Evolutionary conservation across 371 early-diverging fungal species (phyloP), one percentile per base, ranked within the genome.

Genomic region (Smittium mucronatum): DNA sequence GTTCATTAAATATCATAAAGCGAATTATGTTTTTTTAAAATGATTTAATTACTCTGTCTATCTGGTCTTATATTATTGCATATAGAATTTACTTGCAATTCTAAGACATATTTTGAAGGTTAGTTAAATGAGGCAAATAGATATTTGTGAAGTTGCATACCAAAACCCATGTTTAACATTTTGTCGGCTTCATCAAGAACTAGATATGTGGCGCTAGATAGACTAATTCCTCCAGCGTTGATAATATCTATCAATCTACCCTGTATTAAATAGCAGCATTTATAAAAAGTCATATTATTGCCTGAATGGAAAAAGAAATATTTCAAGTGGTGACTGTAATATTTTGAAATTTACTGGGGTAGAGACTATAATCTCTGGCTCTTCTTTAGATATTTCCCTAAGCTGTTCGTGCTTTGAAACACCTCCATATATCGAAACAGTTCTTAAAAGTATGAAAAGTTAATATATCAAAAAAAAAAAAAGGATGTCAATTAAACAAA

Each of bases 101-200:
- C 69, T 65, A 33, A 34, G 16, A 61, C 5, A 47, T 11, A 21
- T 47, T 21, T 11, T 47, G 21, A 47, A 47, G n/a, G n/a, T n/a
- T n/a, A n/a, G n/a, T n/a, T n/a, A n/a, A n/a, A n/a, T n/a, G n/a
- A n/a, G n/a, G n/a, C n/a, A n/a, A n/a, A n/a, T n/a, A n/a, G n/a
- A n/a, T n/a, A n/a, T n/a, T n/a, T n/a, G n/a, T n/a, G n/a, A n/a
- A n/a, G n/a, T n/a, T n/a, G n/a, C n/a, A 5, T 31, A 65, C 65
- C 90, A 79, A 98, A 99, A 63, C 98, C 99, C 77, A 93, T 89
- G 78, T 98, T 97, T 71, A 98, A 83, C 92, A 89, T 89, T 72
- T 88, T 88, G 79, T 99, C 99, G 2, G 97, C 97, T 81, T 99
- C 99, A 75, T 99, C 99, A 69, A 99, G 75, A 63, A 89, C 85